Percentiles rank a stretch among this genome's conserved stretches.
These are phyloP conservation scores for Sporothrix globosa DNA, from an alignment of 2,329 filamentous ascomycete genomes.

Conservation along the genomic window DNA sequence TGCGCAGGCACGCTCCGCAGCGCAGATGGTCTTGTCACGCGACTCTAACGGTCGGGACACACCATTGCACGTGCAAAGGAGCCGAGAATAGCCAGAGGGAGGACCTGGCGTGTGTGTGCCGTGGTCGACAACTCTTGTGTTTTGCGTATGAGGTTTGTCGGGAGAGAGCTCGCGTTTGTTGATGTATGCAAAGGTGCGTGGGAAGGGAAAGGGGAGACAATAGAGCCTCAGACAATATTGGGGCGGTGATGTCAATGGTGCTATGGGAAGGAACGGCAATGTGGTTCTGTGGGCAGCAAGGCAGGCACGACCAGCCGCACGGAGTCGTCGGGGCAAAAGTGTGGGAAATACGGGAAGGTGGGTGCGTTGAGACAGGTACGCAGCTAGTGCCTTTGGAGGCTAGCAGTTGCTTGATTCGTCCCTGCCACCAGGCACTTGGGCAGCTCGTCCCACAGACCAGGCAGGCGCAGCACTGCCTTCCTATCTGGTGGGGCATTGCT, in stretches of 20 bases:
- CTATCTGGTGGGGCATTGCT: neutral
- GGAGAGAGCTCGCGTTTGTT: neutral
- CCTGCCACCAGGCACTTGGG: conserved; percentile 6
- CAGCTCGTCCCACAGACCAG: neutral
- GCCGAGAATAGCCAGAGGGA: neutral
- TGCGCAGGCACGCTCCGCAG: conserved; percentile 15
- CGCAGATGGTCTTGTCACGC: conserved; percentile 30
- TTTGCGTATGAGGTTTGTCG: neutral
- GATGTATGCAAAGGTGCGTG: neutral
- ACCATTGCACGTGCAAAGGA: conserved; percentile 28
- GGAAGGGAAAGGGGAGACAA: neutral
- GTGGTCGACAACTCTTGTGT: neutral
- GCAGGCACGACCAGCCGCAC: neutral
- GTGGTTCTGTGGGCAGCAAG: conserved; percentile 26
- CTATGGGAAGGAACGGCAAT: conserved; percentile 1
- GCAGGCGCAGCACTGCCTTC: conserved; percentile 13
- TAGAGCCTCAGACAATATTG: neutral
- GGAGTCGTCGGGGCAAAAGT: conserved; percentile 12
- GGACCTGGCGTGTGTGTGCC: neutral
- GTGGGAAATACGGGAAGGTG: neutral
- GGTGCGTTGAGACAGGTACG: neutral
- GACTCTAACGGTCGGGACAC: conserved; percentile 25
- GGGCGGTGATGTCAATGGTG: conserved; percentile 25
- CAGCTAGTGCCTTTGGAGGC: conserved; percentile 1
- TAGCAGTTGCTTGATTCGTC: conserved; percentile 16